phyloP scores from a whole-genome alignment of 768 basidiomycete species.

The Mycena galericulata region DNA sequence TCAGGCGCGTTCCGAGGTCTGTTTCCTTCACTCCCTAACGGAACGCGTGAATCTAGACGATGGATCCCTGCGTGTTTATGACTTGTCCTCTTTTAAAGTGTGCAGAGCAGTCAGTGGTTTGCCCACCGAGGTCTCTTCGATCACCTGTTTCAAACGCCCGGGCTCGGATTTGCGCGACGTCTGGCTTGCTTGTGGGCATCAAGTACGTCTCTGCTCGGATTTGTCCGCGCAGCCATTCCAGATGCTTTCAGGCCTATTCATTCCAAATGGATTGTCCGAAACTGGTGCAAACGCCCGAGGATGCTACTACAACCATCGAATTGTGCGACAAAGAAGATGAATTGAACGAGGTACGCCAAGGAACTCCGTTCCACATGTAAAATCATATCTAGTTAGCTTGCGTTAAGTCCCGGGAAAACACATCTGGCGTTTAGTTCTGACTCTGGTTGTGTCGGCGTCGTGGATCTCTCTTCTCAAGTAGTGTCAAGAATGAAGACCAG shows the following conservation, averaged over 20 bases:
- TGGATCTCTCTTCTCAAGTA: slow-evolving; percentile 65
- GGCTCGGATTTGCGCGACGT: slow-evolving; percentile 59
- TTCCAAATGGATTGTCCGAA: slow-evolving; percentile 60
- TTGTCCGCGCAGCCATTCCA: not conserved
- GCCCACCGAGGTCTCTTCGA: slow-evolving; percentile 71
- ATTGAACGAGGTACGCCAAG: slow-evolving; percentile 72
- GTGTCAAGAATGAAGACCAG: slow-evolving; percentile 69
- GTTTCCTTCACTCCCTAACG: not conserved
- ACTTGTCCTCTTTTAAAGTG: slow-evolving; percentile 69
- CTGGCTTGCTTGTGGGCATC: slow-evolving; percentile 76
- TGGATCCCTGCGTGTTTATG: slow-evolving; percentile 76
- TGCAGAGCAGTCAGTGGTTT: slow-evolving; percentile 71
- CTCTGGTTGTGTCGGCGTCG: slow-evolving; percentile 72
- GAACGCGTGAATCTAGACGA: slow-evolving; percentile 61
- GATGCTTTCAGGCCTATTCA: slow-evolving; percentile 50
- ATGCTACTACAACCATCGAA: slow-evolving; percentile 60
- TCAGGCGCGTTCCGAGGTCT: slow-evolving; percentile 59
- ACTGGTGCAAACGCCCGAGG: slow-evolving; percentile 64
- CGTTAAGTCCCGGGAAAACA: slow-evolving; percentile 64
- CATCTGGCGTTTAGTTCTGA: slow-evolving; percentile 79
- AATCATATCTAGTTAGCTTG: slow-evolving; percentile 67
- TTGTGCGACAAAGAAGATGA: slow-evolving; percentile 68
- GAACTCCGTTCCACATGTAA: slow-evolving; percentile 31
- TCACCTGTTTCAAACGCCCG: slow-evolving; percentile 58
- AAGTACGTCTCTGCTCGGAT: slow-evolving; percentile 52